A percentile compares a stretch with the other conserved stretches of the same genome.
Conservation (phyloP, 176 grass and related monocot species). For the Eleusine coracana region DNA sequence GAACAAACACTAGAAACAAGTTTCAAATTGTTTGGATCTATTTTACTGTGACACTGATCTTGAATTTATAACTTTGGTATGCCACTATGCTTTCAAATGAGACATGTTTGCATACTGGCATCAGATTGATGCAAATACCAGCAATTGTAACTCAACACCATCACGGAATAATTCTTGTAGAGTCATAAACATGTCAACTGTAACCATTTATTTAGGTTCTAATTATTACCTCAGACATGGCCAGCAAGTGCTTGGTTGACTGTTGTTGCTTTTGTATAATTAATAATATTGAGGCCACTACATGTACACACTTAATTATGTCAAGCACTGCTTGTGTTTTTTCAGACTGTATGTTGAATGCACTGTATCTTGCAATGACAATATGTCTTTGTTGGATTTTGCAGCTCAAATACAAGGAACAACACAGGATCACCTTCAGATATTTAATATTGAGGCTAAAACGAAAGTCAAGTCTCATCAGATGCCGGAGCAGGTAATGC, state of each 20-base stretch:
- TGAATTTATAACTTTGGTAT: background rate
- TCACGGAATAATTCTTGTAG: background rate
- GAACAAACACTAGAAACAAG: no score
- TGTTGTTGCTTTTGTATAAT: background rate
- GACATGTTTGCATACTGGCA: background rate
- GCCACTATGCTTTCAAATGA: background rate
- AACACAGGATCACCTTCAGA: conserved; percentile 94
- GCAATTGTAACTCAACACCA: background rate
- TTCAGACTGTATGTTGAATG: background rate
- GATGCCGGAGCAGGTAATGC: conserved; percentile 86
- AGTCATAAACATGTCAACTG: background rate
- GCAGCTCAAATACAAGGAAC: conserved; percentile 92
- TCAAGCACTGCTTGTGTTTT: background rate
- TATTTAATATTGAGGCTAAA: conserved; percentile 97
- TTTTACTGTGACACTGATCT: background rate
- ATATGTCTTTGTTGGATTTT: conserved; percentile 36
- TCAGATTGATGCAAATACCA: background rate
- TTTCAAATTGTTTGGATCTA: no score
- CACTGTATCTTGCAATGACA: background rate
- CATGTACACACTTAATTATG: background rate
- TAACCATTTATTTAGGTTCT: background rate
- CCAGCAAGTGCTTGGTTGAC: background rate
- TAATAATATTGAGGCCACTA: no score
- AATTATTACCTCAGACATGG: background rate
- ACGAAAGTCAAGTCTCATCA: conserved; percentile 96